phyloP scores from a whole-genome alignment of 306 rosid genomes.

The Pachyrhizus erosus region DNA sequence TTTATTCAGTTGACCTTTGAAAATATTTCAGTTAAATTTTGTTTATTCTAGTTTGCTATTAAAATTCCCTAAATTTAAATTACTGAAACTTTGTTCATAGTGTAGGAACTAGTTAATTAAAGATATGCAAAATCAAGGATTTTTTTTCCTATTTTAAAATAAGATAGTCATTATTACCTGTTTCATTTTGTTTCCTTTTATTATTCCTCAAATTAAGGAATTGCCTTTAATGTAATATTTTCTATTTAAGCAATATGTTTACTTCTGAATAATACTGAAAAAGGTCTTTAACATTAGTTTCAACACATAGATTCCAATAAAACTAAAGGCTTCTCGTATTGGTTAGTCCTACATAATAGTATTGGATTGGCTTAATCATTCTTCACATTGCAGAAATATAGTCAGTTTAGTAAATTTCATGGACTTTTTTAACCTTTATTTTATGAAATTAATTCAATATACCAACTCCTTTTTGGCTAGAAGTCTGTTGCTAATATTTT shows the following conservation, averaged over 20 bases:
- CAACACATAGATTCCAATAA: conserved; percentile 5
- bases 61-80: neutral
- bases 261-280: too few species aligned
- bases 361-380: neutral
- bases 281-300: too few species aligned
- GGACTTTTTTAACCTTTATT: neutral
- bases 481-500: conserved; percentile 3
- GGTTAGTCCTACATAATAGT: neutral
- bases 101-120: too few species aligned
- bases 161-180: too few species aligned
- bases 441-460: neutral
- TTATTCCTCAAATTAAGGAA: too few species aligned
- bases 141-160: too few species aligned
- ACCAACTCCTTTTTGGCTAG: neutral
- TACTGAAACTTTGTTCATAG: conserved; percentile 5
- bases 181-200: too few species aligned
- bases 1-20: neutral
- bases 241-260: too few species aligned
- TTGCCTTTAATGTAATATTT: too few species aligned
- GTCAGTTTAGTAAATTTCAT: neutral
- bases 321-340: conserved; percentile 2
- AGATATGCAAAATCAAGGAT: too few species aligned
- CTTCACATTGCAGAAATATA: neutral
- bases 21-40: neutral
- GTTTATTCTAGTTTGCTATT: conserved; percentile 9